Percentiles rank a stretch among this genome's conserved stretches.
Conservation (phyloP, 2,329 filamentous ascomycete species). For the Zalaria sp. region DNA sequence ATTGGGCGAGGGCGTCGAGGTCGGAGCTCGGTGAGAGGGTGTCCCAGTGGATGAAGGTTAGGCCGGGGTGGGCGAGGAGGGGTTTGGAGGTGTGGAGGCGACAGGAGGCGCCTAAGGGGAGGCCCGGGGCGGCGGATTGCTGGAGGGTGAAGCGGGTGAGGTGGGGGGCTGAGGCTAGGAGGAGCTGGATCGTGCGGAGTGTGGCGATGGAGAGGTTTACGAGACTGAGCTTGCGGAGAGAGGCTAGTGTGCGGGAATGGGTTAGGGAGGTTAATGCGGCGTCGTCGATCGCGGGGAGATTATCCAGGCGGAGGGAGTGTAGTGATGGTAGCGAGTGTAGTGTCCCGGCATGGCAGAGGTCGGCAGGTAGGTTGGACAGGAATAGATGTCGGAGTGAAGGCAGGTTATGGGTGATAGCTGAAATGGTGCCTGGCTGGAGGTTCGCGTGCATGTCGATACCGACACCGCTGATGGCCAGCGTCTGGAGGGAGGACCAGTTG, state of each 20-base stretch:
- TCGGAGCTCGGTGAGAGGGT: constrained; percentile 42
- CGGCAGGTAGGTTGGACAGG: constrained; percentile 37
- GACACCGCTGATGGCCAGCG: constrained; percentile 32
- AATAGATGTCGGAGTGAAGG: constrained; percentile 39
- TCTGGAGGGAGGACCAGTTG: constrained; percentile 36
- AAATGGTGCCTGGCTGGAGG: constrained; percentile 40
- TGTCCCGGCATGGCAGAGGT: constrained; percentile 41
- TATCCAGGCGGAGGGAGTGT: constrained; percentile 40
- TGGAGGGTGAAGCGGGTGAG: constrained; percentile 38
- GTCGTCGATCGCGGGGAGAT: constrained; percentile 33
- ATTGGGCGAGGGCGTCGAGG: constrained; percentile 48
- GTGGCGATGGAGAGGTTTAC: constrained; percentile 40
- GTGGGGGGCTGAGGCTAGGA: constrained; percentile 31
- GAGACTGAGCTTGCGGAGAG: constrained; percentile 33
- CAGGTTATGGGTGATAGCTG: constrained; percentile 38
- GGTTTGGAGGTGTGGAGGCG: constrained; percentile 19
- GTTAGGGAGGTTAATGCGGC: constrained; percentile 27
- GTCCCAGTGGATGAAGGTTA: constrained; percentile 45
- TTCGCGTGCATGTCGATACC: constrained; percentile 7
- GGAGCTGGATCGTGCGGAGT: constrained; percentile 36
- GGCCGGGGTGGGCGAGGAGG: constrained; percentile 31
- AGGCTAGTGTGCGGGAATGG: constrained; percentile 28
- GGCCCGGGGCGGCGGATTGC: constrained; percentile 35
- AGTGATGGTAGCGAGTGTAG: constrained; percentile 39
- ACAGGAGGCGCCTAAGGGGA: constrained; percentile 2